A percentile compares a stretch with the other conserved stretches of the same genome.
Conservation (phyloP, 1,139 yeast genomes). For the Pichia kudriavzevii region DNA sequence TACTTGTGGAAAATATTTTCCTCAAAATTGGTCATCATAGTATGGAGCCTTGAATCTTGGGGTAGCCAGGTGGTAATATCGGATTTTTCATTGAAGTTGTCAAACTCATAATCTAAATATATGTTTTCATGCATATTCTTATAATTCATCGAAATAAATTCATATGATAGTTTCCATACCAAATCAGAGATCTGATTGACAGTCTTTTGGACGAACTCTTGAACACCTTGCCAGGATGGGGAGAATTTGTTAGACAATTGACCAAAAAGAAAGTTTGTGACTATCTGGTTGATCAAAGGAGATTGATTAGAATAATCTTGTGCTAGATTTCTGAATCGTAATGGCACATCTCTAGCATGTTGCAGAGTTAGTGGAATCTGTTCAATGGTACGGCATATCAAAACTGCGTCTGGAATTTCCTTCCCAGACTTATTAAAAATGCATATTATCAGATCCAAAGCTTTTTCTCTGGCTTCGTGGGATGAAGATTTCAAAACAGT, state of each 20-base stretch:
- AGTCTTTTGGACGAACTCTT: conserved; percentile 49
- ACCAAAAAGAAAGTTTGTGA: conserved; percentile 63
- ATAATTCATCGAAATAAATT: conserved; percentile 35
- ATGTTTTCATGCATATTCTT: conserved; percentile 15
- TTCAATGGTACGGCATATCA: conserved; percentile 51
- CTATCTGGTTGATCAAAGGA: conserved; percentile 33
- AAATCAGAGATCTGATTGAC: conserved; percentile 36
- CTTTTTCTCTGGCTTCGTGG: conserved; percentile 20
- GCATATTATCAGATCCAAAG: conserved; percentile 23
- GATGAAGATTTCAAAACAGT: conserved; percentile 20
- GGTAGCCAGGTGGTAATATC: conserved; percentile 23
- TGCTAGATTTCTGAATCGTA: conserved; percentile 61
- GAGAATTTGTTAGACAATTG: conserved; percentile 67
- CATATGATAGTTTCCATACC: conserved; percentile 51
- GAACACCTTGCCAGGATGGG: conserved; percentile 78
- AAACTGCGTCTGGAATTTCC: conserved; percentile 21
- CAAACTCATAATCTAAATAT: conserved; percentile 16
- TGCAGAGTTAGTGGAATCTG: conserved; percentile 61
- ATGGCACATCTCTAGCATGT: conserved; percentile 69
- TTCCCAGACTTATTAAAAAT: conserved; percentile 14
- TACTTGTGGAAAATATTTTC: conserved; percentile 25
- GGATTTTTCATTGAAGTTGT: conserved; percentile 7
- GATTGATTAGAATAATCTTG: conserved; percentile 38
- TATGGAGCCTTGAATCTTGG: conserved; percentile 31
- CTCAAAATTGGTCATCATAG: conserved; percentile 24